phyloP scores from a whole-genome alignment of 805 yeast species.

The Lipomyces kockii region DNA sequence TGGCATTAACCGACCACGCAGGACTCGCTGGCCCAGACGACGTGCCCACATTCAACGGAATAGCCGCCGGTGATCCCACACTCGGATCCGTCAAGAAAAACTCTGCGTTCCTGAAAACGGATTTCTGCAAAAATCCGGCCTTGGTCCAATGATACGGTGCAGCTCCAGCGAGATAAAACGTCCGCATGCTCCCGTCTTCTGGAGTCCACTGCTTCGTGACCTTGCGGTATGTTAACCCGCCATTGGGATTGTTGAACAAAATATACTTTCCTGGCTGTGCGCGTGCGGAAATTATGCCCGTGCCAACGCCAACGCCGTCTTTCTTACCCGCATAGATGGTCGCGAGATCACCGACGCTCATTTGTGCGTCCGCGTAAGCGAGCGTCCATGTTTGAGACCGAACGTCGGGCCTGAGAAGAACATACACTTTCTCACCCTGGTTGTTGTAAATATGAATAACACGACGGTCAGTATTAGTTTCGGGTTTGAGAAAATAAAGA shows the following conservation, averaged over 20 bases:
- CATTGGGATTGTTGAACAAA: constrained; percentile 32
- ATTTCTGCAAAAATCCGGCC: constrained; percentile 23
- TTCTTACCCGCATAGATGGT: constrained; percentile 35
- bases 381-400: constrained; percentile 34
- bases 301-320: constrained; percentile 30
- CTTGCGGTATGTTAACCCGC: constrained; percentile 35
- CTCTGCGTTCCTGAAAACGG: constrained; percentile 18
- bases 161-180: constrained; percentile 29
- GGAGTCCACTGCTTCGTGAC: constrained; percentile 35
- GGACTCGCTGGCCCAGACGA: constrained; percentile 5
- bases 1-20: neutral
- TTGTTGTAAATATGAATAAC: constrained; percentile 30
- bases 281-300: constrained; percentile 32
- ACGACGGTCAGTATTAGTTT: constrained; percentile 27
- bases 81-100: constrained; percentile 28
- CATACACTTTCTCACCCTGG: constrained; percentile 33
- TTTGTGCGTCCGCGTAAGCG: constrained; percentile 26
- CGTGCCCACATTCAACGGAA: constrained; percentile 1
- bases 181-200: constrained; percentile 28
- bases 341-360: constrained; percentile 25
- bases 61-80: constrained; percentile 27
- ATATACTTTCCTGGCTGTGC: constrained; percentile 36
- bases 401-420: constrained; percentile 28
- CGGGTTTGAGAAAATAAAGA: constrained; percentile 28
- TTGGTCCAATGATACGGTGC: constrained; percentile 34